These are phyloP conservation scores for Cucurbita pepo DNA, from an alignment of 306 rosid species.

Conservation along the genomic window DNA sequence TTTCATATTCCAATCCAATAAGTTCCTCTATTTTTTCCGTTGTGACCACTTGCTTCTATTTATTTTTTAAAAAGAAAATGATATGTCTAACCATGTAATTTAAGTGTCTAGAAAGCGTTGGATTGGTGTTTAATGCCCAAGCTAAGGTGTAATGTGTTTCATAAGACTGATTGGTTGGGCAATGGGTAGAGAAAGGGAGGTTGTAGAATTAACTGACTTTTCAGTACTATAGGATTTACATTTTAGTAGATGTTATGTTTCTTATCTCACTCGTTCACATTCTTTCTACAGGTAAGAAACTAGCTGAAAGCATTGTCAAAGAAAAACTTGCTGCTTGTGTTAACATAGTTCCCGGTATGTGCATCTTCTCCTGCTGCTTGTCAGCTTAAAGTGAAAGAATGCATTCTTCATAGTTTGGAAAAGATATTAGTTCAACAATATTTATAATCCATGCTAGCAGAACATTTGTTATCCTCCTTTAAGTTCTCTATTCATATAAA, in stretches of 20 bases:
- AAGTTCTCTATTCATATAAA: neutral
- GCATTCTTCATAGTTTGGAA: neutral
- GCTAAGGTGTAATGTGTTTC: neutral
- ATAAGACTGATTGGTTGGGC: neutral
- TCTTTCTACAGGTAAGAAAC: conserved; percentile 55
- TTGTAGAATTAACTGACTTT: no score
- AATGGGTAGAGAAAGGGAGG: no score
- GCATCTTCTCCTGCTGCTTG: neutral
- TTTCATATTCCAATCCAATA: neutral
- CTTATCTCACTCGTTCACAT: neutral
- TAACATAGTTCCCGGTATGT: conserved; percentile 65
- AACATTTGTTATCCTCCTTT: neutral
- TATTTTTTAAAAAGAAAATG: neutral
- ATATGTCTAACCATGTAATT: neutral
- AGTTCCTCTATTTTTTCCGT: neutral
- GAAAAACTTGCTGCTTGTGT: conserved; percentile 98
- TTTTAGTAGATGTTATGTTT: neutral
- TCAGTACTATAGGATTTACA: neutral
- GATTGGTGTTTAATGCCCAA: neutral
- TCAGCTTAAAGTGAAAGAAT: neutral
- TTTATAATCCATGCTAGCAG: neutral
- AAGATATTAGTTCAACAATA: neutral
- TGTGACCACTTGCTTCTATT: neutral
- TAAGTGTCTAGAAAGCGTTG: neutral
- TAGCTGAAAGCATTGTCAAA: conserved; percentile 69